Conservation (phyloP, 345 rosid species). For the Citrus sinensis region DNA sequence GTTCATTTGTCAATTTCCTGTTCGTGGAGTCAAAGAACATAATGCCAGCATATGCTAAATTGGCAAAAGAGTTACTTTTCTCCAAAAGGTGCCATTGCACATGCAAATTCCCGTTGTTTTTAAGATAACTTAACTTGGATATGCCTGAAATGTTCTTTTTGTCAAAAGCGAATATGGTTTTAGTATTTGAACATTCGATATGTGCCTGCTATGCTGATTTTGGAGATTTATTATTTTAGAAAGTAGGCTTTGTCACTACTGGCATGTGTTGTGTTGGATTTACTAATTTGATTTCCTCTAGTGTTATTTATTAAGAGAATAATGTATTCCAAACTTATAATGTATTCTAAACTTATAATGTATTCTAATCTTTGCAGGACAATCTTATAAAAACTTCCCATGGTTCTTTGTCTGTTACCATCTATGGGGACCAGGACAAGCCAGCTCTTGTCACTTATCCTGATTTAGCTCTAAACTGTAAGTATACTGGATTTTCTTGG, state of each 20-base stretch:
- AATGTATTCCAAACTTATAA: slow-evolving; percentile 16
- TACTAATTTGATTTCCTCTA: slow-evolving; percentile 14
- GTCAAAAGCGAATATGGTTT: too few relatives aligned
- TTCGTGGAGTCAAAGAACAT: background rate
- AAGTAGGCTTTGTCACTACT: background rate
- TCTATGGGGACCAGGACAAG: slow-evolving; percentile 91
- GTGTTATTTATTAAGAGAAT: slow-evolving; percentile 14
- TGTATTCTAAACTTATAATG: slow-evolving; percentile 16
- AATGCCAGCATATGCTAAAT: slow-evolving; percentile 7
- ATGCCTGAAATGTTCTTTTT: slow-evolving; percentile 9
- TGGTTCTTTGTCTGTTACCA: slow-evolving; percentile 76
- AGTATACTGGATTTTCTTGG: slow-evolving; percentile 18
- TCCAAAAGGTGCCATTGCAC: slow-evolving; percentile 10
- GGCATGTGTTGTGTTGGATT: background rate
- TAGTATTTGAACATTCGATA: background rate
- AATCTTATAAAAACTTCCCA: slow-evolving; percentile 56
- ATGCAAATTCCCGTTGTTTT: slow-evolving; percentile 6
- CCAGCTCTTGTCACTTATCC: slow-evolving; percentile 95
- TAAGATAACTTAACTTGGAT: slow-evolving; percentile 22
- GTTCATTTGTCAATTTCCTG: slow-evolving; percentile 1
- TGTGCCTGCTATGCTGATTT: background rate
- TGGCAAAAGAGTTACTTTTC: background rate
- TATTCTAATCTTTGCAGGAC: slow-evolving; percentile 49
- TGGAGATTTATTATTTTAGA: background rate
- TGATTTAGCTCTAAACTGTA: slow-evolving; percentile 84